Percentiles rank a stretch among this genome's conserved stretches.
These are phyloP conservation scores for Ceratocystis huliohia DNA, from an alignment of 2,329 filamentous ascomycete genomes.

Conservation along the genomic window DNA sequence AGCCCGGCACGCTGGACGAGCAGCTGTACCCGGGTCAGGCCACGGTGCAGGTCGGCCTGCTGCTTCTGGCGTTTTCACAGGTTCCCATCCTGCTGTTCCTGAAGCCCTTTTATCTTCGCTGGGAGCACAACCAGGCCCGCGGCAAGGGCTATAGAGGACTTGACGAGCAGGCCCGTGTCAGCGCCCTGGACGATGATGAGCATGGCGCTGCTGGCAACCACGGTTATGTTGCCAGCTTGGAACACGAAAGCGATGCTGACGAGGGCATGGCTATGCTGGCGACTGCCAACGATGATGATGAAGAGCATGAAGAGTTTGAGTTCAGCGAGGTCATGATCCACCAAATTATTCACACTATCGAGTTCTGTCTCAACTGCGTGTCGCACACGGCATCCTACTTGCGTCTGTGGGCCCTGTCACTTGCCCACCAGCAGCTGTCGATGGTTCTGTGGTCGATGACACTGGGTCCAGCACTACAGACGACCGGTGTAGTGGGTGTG, in stretches of 20 bases:
- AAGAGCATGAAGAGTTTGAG: constrained; percentile 92
- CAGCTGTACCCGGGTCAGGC: constrained; percentile 68
- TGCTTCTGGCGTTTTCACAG: constrained; percentile 72
- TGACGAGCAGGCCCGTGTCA: constrained; percentile 76
- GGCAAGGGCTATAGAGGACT: constrained; percentile 86
- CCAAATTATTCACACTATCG: constrained; percentile 96
- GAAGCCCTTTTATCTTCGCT: constrained; percentile 90
- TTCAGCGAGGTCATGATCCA: constrained; percentile 98
- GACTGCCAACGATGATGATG: constrained; percentile 53
- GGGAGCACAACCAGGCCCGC: constrained; percentile 81
- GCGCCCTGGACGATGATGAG: constrained; percentile 80
- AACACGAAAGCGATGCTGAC: constrained; percentile 53
- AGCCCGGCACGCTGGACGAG: constrained; percentile 62
- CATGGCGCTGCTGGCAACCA: constrained; percentile 42
- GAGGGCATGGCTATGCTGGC: constrained; percentile 82
- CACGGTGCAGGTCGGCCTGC: constrained; percentile 59
- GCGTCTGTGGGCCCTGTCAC: constrained; percentile 91
- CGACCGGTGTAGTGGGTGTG: constrained; percentile 54
- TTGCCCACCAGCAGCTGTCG: constrained; percentile 94
- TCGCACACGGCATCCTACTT: constrained; percentile 98
- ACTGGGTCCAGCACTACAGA: constrained; percentile 59
- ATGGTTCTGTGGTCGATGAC: constrained; percentile 97
- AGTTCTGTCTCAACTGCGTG: constrained; percentile 98
- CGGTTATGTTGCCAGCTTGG: constrained; percentile 23
- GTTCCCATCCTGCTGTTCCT: constrained; percentile 86